Percentiles rank a stretch among this genome's conserved stretches.
Conservation (phyloP, 2,329 filamentous ascomycete species). For the Colletotrichum neosansevieriae region DNA sequence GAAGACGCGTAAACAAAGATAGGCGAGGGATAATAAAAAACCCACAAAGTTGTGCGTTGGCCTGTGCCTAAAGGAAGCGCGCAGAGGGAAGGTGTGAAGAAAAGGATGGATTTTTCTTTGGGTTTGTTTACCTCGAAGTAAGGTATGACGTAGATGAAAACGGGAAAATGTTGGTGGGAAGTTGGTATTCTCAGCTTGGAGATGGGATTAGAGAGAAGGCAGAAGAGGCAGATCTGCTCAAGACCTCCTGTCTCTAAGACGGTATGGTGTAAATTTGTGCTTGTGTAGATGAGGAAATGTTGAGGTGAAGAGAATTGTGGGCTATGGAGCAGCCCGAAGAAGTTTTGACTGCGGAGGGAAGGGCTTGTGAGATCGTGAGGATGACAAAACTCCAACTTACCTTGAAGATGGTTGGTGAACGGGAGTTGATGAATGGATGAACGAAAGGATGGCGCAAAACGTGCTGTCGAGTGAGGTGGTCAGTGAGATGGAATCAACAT, state of each 20-base stretch:
- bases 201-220: not conserved
- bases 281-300: not conserved
- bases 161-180: not conserved
- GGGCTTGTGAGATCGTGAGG: not conserved
- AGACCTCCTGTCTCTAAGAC: not conserved
- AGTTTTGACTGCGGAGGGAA: not conserved
- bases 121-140: constrained; percentile 1
- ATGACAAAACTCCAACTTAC: constrained; percentile 9
- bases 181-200: too few relatives aligned
- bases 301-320: not conserved
- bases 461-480: not conserved
- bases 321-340: not conserved
- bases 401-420: constrained; percentile 4
- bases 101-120: not conserved
- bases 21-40: not conserved
- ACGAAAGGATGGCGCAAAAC: constrained; percentile 16
- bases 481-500: not conserved
- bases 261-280: not conserved
- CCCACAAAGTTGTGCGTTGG: constrained; percentile 10
- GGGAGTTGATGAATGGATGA: constrained; percentile 6
- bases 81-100: constrained; percentile 23
- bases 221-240: constrained; percentile 1
- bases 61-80: not conserved
- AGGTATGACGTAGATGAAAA: not conserved
- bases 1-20: constrained; percentile 19